Percentiles rank a stretch among this genome's conserved stretches.
phyloP scores from a whole-genome alignment of 2,329 filamentous ascomycete genomes.

The Sporothrix schenckii region DNA sequence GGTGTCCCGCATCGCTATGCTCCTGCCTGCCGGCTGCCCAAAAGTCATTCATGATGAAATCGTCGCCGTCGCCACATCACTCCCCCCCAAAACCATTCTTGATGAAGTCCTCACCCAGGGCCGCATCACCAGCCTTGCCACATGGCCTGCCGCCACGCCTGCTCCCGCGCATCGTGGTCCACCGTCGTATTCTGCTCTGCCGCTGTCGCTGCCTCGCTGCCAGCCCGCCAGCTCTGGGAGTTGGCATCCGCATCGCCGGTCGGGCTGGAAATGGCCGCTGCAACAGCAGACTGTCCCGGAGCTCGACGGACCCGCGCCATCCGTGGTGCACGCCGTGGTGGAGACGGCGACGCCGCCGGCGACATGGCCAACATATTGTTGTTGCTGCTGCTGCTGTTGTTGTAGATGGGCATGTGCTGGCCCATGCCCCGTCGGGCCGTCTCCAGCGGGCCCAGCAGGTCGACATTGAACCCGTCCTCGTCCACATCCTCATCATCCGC shows the following conservation, averaged over 20 bases:
- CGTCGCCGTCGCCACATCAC: no score
- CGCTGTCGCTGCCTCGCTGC: not conserved
- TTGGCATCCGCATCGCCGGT: not conserved
- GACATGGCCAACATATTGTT: not conserved
- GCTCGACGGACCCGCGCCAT: not conserved
- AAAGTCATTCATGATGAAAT: no score
- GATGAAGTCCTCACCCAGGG: not conserved
- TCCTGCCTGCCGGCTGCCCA: no score
- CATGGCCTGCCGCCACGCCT: slow-evolving; percentile 13
- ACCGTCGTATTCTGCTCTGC: not conserved
- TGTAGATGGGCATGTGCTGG: not conserved
- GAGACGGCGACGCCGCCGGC: not conserved
- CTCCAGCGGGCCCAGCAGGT: slow-evolving; percentile 20
- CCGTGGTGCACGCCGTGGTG: not conserved
- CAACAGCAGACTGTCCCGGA: not conserved
- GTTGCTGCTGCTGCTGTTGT: no score
- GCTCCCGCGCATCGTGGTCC: not conserved
- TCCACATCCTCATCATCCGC: not conserved
- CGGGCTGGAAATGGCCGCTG: not conserved
- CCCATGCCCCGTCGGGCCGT: not conserved
- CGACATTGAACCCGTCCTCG: not conserved
- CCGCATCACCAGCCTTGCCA: slow-evolving; percentile 11
- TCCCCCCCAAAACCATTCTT: not conserved
- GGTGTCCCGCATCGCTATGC: no score
- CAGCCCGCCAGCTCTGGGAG: not conserved